Conservation (phyloP, 2,329 filamentous ascomycete species). For the Pezicula carpinea region DNA sequence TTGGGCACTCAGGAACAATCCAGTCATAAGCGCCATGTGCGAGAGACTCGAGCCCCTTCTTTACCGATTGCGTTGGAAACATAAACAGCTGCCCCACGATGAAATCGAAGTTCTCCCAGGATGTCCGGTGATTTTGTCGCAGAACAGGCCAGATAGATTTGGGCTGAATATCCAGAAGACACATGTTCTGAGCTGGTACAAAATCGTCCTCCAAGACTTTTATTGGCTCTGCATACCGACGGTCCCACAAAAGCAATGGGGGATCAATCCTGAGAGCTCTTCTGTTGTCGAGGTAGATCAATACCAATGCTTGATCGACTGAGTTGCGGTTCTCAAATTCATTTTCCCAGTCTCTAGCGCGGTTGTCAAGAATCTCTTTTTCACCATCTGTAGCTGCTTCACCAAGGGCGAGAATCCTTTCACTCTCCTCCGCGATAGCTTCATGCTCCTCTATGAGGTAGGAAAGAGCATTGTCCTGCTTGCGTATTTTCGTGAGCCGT, state of each 20-base stretch:
- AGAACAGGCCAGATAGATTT: slow-evolving; percentile 45
- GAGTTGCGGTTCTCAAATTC: slow-evolving; percentile 13
- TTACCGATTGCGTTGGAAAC: slow-evolving; percentile 31
- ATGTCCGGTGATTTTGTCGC: slow-evolving; percentile 30
- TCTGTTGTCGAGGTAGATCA: slow-evolving; percentile 46
- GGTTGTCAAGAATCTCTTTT: slow-evolving; percentile 19
- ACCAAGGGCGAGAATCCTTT: slow-evolving; percentile 1
- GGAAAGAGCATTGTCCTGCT: neutral
- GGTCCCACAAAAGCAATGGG: slow-evolving; percentile 62
- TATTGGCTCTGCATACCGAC: slow-evolving; percentile 67
- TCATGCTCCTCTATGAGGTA: slow-evolving; percentile 6
- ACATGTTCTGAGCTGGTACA: slow-evolving; percentile 53
- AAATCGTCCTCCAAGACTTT: slow-evolving; percentile 55
- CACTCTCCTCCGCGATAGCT: slow-evolving; percentile 8
- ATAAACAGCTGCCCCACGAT: slow-evolving; percentile 40
- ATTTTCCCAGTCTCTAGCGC: slow-evolving; percentile 18
- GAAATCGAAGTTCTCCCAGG: slow-evolving; percentile 49
- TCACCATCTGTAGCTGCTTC: slow-evolving; percentile 6
- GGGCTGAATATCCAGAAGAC: slow-evolving; percentile 65
- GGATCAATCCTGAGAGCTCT: slow-evolving; percentile 44
- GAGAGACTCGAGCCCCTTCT: slow-evolving; percentile 38
- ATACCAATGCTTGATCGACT: slow-evolving; percentile 32
- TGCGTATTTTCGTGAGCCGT: neutral
- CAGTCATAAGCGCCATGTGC: slow-evolving; percentile 56
- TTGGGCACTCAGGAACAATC: slow-evolving; percentile 43